Percentiles rank a stretch among this genome's conserved stretches.
Evolutionary conservation across 805 yeast genomes (phyloP).

Genomic region (Candida tibetensis): DNA sequence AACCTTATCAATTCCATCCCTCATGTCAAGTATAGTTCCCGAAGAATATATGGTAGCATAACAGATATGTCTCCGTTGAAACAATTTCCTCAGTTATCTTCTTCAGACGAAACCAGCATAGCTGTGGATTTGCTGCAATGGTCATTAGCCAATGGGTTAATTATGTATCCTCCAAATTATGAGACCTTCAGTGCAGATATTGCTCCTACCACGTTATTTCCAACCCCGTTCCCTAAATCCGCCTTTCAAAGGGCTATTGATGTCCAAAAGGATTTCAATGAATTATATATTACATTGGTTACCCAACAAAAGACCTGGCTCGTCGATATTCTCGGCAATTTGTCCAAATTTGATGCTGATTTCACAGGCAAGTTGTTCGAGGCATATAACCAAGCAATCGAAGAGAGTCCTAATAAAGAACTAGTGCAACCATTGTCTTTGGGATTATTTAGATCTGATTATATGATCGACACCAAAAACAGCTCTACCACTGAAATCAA

Average conservation of each 20-base stretch:
- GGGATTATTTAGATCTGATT: conserved; percentile 89
- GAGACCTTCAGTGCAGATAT: conserved; percentile 43
- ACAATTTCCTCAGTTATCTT: conserved; percentile 32
- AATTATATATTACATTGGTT: conserved; percentile 69
- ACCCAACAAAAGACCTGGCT: conserved; percentile 60
- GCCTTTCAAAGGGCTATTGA: conserved; percentile 65
- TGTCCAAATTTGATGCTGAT: conserved; percentile 60
- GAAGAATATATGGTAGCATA: too few species aligned
- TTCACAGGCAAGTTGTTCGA: conserved; percentile 81
- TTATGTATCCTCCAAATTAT: conserved; percentile 71
- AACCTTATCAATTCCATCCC: too few species aligned
- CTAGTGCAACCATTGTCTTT: conserved; percentile 65
- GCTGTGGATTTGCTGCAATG: conserved; percentile 62
- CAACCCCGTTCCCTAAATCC: conserved; percentile 77
- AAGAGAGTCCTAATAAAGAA: conserved; percentile 35
- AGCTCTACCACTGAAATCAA: conserved; percentile 50
- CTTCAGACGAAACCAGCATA: conserved; percentile 28
- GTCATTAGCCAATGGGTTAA: conserved; percentile 74
- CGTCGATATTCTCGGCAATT: conserved; percentile 47
- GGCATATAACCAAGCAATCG: conserved; percentile 49
- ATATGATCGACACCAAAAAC: conserved; percentile 51
- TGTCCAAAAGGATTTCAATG: conserved; percentile 69
- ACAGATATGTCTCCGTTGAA: too few species aligned
- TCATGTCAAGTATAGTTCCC: too few species aligned
- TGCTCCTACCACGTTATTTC: conserved; percentile 89